phyloP scores from a whole-genome alignment of 2,329 filamentous ascomycete genomes.

The Aspergillus awamori region DNA sequence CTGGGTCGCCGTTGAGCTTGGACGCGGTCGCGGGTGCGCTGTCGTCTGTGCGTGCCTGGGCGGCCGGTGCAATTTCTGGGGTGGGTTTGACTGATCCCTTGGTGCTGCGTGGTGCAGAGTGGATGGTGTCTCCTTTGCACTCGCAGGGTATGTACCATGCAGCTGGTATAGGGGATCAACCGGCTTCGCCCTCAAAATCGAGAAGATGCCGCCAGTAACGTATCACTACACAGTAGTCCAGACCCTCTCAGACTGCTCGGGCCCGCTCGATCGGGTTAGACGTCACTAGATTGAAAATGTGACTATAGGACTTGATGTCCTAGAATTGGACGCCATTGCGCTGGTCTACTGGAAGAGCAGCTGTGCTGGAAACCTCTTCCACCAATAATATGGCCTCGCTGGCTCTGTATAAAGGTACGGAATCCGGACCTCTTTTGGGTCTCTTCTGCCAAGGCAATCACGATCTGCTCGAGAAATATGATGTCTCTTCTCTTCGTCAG shows the following conservation, averaged over 20 bases:
- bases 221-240: not conserved
- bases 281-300: not conserved
- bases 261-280: not conserved
- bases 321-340: not conserved
- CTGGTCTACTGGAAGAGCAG: not conserved
- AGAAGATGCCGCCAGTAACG: not conserved
- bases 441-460: not conserved
- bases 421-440: not conserved
- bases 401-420: not conserved
- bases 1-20: constrained; percentile 2
- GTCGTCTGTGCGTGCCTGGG: constrained; percentile 1
- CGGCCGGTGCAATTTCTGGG: not conserved
- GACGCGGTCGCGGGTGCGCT: not conserved
- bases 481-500: not conserved
- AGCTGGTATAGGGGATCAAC: not conserved
- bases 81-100: not conserved
- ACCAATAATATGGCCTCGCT: not conserved
- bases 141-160: not conserved
- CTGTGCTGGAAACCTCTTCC: not conserved
- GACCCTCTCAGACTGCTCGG: not conserved
- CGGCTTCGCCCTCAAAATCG: not conserved
- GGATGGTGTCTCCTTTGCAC: not conserved
- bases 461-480: not conserved
- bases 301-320: too few relatives aligned
- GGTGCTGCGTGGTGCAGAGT: not conserved